Evolutionary conservation across 2,329 filamentous ascomycete species (phyloP).

Genomic region (Blastomyces gilchristii): DNA sequence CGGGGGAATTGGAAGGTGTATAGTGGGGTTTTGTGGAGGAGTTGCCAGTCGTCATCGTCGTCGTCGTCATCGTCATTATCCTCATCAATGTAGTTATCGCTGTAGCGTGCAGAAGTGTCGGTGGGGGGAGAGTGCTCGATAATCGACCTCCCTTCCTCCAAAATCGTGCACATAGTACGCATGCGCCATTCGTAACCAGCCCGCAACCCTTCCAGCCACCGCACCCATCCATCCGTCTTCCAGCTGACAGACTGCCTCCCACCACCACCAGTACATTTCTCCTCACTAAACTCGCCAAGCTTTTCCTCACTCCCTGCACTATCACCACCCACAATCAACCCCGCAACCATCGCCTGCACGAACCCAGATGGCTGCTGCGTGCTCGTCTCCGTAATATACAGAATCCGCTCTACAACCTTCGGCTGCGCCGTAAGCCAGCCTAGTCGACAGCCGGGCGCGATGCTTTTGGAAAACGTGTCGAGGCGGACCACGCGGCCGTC

Average conservation of each 20-base stretch:
- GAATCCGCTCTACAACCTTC: constrained; percentile 60
- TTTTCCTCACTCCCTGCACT: constrained; percentile 40
- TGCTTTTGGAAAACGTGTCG: constrained; percentile 89
- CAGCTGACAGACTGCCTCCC: constrained; percentile 48
- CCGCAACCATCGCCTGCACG: constrained; percentile 70
- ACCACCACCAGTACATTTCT: constrained; percentile 27
- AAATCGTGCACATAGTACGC: constrained; percentile 62
- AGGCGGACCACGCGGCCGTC: constrained; percentile 82
- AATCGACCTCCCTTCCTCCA: constrained; percentile 58
- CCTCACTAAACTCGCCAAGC: not conserved
- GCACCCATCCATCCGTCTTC: constrained; percentile 77
- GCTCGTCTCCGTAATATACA: constrained; percentile 62
- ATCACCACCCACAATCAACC: constrained; percentile 61
- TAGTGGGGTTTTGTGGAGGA: constrained; percentile 63
- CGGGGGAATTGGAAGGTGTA: constrained; percentile 70
- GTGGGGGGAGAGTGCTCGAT: constrained; percentile 38
- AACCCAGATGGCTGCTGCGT: constrained; percentile 86
- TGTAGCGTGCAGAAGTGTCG: constrained; percentile 29
- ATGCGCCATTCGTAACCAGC: constrained; percentile 79
- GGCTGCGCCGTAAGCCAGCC: constrained; percentile 88
- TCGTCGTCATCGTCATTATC: not conserved
- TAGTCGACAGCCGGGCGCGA: constrained; percentile 78
- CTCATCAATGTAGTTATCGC: not conserved
- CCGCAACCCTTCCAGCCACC: constrained; percentile 78
- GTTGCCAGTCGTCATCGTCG: constrained; percentile 50